Evolutionary conservation across 2,329 filamentous ascomycete species (phyloP).

Genomic region (Alternaria novae-zelandiae): DNA sequence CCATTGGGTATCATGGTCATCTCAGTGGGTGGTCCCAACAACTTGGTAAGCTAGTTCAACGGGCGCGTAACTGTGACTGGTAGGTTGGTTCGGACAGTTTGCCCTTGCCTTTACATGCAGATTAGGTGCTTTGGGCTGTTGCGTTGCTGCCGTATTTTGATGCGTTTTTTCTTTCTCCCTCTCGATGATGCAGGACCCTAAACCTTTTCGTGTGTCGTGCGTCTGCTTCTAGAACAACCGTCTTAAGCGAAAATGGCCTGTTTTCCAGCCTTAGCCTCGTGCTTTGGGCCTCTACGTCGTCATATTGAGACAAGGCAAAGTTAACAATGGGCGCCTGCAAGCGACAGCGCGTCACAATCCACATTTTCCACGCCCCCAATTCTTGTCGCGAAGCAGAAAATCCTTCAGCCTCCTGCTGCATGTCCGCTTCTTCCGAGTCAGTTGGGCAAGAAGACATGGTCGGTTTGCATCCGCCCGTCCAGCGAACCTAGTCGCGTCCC

Average conservation of each 20-base stretch:
- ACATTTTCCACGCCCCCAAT: background rate
- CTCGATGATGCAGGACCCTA: background rate
- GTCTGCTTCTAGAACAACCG: background rate
- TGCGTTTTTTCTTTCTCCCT: background rate
- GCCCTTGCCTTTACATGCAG: background rate
- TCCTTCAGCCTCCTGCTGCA: background rate
- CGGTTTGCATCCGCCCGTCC: background rate
- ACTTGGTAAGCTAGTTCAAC: conserved; percentile 1
- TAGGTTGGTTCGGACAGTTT: background rate
- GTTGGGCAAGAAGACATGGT: background rate
- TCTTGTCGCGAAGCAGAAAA: background rate
- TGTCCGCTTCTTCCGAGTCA: background rate
- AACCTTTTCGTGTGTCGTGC: background rate
- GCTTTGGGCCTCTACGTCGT: background rate
- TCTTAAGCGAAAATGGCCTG: background rate
- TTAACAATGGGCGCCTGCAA: background rate
- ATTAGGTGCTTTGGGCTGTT: background rate
- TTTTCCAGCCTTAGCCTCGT: background rate
- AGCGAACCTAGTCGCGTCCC: background rate
- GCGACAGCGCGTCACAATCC: background rate
- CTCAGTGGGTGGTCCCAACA: background rate
- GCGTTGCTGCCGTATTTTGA: background rate
- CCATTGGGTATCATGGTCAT: background rate
- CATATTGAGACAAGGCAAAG: background rate
- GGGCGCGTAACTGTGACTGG: background rate